Evolutionary conservation across 345 rosid species (phyloP), one percentile per base, ranked within the genome.

Genomic region (Rubroshorea leprosula): DNA sequence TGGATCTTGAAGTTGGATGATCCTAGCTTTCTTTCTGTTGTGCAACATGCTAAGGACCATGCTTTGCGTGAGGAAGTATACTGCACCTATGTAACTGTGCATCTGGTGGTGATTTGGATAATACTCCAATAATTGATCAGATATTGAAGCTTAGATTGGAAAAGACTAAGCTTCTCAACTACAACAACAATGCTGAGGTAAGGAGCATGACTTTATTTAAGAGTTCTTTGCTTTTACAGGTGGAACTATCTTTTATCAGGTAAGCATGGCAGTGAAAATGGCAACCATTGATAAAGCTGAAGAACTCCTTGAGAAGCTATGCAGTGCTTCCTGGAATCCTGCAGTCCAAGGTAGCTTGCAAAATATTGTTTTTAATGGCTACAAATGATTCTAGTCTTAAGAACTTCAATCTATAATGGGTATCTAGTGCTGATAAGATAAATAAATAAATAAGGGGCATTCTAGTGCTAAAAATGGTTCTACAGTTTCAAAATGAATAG

Each of bases 231-330:
- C 62, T 44, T 52, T 59, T 5, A 6, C 48, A 35, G 49, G 62
- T 68, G 68, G 44, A 46, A 41, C 48, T 55, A 21, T 63, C 31
- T 43, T 12, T 73, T 25, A 49, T 60, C 68, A 90, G 96, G 94
- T 87, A 57, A 87, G 94, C 81, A 90, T 87, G 97, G 96, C 89
- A 53, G 76, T 71, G 72, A 90, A 90, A 79, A 87, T 90, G 97
- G 97, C 97, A 47, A 90, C 94, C 16, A 87, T 85, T 57, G 86
- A 80, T 44, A 87, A 83, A 74, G 91, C 96, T 19, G 73, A 72
- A 49, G 91, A 85, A 71, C 91, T 90, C 19, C 66, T 90, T 43
- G 97, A 90, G 67, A 82, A 83, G 82, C 87, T 90, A 71, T 81
- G 91, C 5, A 70, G 68, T 62, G 94, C 94, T 63, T 90, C 97